Percentiles rank a stretch among this genome's conserved stretches.
phyloP scores from a whole-genome alignment of 1,284 basidiomycete genomes.

The Phaffia rhodozyma region DNA sequence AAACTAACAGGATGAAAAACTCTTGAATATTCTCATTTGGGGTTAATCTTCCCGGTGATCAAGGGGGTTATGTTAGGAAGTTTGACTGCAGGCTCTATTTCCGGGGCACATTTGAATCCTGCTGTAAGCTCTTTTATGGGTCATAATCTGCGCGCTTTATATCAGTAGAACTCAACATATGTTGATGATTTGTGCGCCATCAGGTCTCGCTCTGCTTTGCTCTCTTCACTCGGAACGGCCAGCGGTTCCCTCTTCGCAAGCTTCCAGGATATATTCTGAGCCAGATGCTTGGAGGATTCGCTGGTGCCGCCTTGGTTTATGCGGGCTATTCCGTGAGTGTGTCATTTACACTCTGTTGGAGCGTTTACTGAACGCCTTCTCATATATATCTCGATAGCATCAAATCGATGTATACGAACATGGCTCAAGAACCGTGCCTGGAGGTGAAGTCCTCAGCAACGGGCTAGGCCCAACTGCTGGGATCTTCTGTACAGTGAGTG shows the following conservation, averaged over 20 bases:
- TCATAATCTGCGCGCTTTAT: background rate
- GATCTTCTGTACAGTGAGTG: conserved; percentile 10
- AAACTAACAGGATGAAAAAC: background rate
- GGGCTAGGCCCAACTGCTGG: conserved; percentile 15
- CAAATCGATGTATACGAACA: conserved; percentile 10
- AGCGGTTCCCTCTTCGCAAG: conserved; percentile 7
- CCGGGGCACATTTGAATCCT: conserved; percentile 15
- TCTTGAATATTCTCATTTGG: background rate
- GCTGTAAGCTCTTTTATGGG: conserved; percentile 4
- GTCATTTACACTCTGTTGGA: background rate
- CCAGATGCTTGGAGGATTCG: conserved; percentile 17
- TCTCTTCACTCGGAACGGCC: conserved; percentile 9
- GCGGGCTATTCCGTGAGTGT: conserved; percentile 5
- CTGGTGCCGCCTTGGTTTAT: conserved; percentile 12
- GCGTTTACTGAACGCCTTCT: background rate
- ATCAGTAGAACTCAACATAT: background rate
- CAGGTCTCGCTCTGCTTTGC: conserved; percentile 16
- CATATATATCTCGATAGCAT: background rate
- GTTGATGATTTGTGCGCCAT: background rate
- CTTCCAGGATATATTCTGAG: conserved; percentile 8
- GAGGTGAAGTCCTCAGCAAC: background rate
- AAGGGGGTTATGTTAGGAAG: conserved; percentile 11
- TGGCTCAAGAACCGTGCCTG: conserved; percentile 6
- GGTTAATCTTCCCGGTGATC: background rate
- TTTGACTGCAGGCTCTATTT: conserved; percentile 10